Base-by-base conservation (phyloP, 2,329 filamentous ascomycete species). In the Raffaelea arxii region DNA sequence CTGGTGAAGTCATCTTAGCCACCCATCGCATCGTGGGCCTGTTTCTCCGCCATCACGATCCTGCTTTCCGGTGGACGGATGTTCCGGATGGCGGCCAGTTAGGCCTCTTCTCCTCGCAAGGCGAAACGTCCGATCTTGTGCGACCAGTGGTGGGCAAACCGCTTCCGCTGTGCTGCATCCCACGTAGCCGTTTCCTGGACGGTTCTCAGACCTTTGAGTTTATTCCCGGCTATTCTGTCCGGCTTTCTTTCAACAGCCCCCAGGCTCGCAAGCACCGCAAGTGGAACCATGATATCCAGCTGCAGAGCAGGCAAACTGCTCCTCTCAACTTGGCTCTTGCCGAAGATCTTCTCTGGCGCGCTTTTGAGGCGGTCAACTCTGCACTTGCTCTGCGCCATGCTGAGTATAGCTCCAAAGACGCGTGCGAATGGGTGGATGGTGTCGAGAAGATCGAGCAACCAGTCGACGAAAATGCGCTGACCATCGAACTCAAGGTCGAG, bases 11-110 rank as follows among this genome's bases (percentile, higher is more conserved):
- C 40, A 62, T 72, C 40, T 58, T 70, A 23, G 67, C 69, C n/a
- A 68, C 65, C 11, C 71, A 77, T 53, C 63, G 67, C 46, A 72
- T 74, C 54, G 55, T 77, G 49, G 72, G 69, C 14, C 60, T 74
- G 9, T 77, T 75, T 50, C 55, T 77, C 14, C 62, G 66, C 40
- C 65, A 64, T 32, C 71, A 77, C 50, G 74, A 77, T 56, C 58
- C 65, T n/a, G 62, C 59, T 19, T 77, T 75, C 53, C 59, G 60
- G 37, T 75, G 71, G 72, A 61, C 66, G 22, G 63, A 69, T 30
- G 62, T 65, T 4, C 63, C 67, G 3, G 16, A 22, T 38, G 55
- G 62, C 22, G 56, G 61, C 19, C 58, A 58, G 6, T 57, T 62
- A 36, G 60, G 59, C 27, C 21, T 49, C 42, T 30, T 11, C 18